Conservation (phyloP, 169 alveolate species). For the Blepharisma undulans region DNA sequence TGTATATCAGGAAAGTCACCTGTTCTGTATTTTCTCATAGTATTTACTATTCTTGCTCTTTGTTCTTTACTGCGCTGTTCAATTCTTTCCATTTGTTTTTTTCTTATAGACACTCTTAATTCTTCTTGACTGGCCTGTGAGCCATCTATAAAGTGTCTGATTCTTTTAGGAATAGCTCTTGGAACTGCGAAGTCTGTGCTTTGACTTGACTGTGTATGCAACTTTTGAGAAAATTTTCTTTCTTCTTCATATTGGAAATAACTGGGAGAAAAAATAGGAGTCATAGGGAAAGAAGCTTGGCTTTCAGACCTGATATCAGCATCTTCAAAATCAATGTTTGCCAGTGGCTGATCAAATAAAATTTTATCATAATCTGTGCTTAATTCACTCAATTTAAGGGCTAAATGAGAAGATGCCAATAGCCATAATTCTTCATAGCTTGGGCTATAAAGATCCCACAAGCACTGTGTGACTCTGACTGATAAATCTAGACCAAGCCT, state of each 20-base stretch:
- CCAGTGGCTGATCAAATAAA: slow-evolving; percentile 63
- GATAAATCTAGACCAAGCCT: slow-evolving; percentile 49
- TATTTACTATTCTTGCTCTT: slow-evolving; percentile 54
- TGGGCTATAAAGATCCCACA: slow-evolving; percentile 59
- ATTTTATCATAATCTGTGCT: slow-evolving; percentile 65
- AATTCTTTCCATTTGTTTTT: slow-evolving; percentile 59
- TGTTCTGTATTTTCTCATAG: slow-evolving; percentile 74
- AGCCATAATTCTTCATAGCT: slow-evolving; percentile 71
- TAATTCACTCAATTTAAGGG: slow-evolving; percentile 43
- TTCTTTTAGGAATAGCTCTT: not conserved
- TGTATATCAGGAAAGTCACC: slow-evolving; percentile 88
- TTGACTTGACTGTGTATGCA: not conserved
- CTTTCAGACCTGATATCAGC: not conserved
- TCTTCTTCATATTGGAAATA: slow-evolving; percentile 46
- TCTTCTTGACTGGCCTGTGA: slow-evolving; percentile 31
- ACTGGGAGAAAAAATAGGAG: slow-evolving; percentile 38
- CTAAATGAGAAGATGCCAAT: slow-evolving; percentile 53
- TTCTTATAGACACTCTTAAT: slow-evolving; percentile 11
- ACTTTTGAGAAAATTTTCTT: not conserved
- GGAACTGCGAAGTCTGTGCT: not conserved
- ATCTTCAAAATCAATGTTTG: slow-evolving; percentile 18
- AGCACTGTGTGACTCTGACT: slow-evolving; percentile 50
- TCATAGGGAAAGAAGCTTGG: slow-evolving; percentile 21
- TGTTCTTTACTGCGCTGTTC: slow-evolving; percentile 51
- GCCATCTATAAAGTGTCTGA: slow-evolving; percentile 15